phyloP scores from a whole-genome alignment of 1,284 basidiomycete genomes.

The Hemileia vastatrix region DNA sequence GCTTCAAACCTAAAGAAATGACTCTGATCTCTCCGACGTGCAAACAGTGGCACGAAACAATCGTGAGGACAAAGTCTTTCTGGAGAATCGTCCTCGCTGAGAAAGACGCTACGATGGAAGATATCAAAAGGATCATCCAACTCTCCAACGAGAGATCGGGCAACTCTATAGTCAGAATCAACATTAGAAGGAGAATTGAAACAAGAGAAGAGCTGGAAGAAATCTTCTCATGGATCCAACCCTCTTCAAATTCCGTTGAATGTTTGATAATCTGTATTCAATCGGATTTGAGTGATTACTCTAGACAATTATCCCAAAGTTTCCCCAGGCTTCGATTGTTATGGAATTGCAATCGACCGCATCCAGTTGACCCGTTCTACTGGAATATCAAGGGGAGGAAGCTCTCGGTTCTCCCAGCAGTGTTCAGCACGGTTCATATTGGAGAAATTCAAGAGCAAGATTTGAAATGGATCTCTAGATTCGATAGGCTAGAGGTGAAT shows the following conservation, averaged over 20 bases:
- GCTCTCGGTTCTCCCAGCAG: too few relatives aligned
- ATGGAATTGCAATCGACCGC: too few relatives aligned
- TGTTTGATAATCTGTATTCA: background rate
- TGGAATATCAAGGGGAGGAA: too few relatives aligned
- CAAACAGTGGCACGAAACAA: background rate
- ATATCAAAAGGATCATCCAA: background rate
- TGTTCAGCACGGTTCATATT: too few relatives aligned
- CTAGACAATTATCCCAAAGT: too few relatives aligned
- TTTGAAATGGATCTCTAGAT: too few relatives aligned
- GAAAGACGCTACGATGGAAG: background rate
- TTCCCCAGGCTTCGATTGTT: too few relatives aligned
- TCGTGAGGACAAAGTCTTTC: background rate
- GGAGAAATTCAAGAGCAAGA: too few relatives aligned
- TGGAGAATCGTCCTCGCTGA: background rate
- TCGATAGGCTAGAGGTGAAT: too few relatives aligned
- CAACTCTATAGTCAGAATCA: background rate
- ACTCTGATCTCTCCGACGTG: background rate
- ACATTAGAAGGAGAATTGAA: background rate
- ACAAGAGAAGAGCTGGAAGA: background rate
- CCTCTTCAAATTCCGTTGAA: background rate
- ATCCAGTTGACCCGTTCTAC: too few relatives aligned
- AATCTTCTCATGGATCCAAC: background rate
- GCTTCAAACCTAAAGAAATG: background rate
- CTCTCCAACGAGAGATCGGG: background rate
- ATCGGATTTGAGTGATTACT: too few relatives aligned